These are phyloP conservation scores for Avena sativa DNA, from an alignment of 176 grass and related monocot species.

Conservation along the genomic window DNA sequence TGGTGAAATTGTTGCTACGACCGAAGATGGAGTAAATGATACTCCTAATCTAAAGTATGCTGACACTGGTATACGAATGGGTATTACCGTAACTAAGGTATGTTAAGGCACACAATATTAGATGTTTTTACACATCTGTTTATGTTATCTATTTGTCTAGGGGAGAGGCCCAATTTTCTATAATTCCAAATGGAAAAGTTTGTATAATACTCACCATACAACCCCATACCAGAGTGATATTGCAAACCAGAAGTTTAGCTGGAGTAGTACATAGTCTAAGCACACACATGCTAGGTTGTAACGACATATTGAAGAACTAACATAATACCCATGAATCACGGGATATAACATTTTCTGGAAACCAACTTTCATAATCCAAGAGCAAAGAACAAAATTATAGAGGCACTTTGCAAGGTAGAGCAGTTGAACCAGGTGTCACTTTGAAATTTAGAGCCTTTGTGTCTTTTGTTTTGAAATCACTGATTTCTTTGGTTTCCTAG, in stretches of 20 bases:
- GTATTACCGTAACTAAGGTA: constrained; percentile 89
- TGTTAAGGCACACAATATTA: background rate
- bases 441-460: background rate
- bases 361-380: no score
- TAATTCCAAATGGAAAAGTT: background rate
- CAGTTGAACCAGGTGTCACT: background rate
- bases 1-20: constrained; percentile 91
- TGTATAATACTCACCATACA: background rate
- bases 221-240: background rate
- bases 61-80: constrained; percentile 85
- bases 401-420: background rate
- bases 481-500: constrained; percentile 5
- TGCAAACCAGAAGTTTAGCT: background rate
- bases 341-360: background rate
- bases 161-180: background rate
- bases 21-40: constrained; percentile 93
- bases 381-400: background rate
- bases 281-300: background rate
- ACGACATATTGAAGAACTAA: background rate
- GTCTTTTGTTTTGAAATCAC: background rate
- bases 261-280: background rate
- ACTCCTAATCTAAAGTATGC: constrained; percentile 75
- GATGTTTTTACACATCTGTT: background rate
- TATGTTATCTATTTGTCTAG: background rate
- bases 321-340: background rate